Percentiles rank a stretch among this genome's conserved stretches.
Conservation (phyloP, 2,329 filamentous ascomycete genomes). For the Magnaporthiopsis incrustans region DNA sequence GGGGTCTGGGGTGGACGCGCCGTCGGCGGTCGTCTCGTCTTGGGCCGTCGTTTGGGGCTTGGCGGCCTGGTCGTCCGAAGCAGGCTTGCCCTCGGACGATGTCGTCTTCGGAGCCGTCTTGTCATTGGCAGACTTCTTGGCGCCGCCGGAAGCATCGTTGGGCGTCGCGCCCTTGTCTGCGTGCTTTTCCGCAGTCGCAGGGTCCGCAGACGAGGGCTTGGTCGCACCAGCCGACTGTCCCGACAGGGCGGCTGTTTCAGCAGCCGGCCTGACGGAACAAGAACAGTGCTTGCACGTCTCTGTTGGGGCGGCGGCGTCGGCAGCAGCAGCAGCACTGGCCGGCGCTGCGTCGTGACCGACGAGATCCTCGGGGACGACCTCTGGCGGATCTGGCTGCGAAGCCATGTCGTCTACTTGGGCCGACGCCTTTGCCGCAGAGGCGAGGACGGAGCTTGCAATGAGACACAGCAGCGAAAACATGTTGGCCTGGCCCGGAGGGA, state of each 20-base stretch:
- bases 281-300: neutral
- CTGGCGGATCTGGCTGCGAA: slow-evolving; percentile 1
- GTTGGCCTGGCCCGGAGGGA: neutral
- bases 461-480: slow-evolving; percentile 1
- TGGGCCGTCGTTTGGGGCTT: neutral
- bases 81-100: neutral
- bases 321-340: neutral
- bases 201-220: neutral
- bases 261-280: neutral
- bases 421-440: neutral
- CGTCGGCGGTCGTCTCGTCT: neutral
- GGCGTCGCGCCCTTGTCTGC: neutral
- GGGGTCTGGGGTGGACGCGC: neutral
- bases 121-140: neutral
- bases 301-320: neutral
- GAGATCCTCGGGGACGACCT: slow-evolving; percentile 1
- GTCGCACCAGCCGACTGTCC: neutral
- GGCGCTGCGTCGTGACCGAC: too few relatives aligned
- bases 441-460: slow-evolving; percentile 2
- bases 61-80: neutral
- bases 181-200: too few relatives aligned
- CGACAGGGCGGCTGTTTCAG: neutral
- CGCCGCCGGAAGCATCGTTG: neutral
- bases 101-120: neutral
- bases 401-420: neutral